Evolutionary conservation across 306 rosid genomes (phyloP).

Genomic region (Lathyrus aphaca): DNA sequence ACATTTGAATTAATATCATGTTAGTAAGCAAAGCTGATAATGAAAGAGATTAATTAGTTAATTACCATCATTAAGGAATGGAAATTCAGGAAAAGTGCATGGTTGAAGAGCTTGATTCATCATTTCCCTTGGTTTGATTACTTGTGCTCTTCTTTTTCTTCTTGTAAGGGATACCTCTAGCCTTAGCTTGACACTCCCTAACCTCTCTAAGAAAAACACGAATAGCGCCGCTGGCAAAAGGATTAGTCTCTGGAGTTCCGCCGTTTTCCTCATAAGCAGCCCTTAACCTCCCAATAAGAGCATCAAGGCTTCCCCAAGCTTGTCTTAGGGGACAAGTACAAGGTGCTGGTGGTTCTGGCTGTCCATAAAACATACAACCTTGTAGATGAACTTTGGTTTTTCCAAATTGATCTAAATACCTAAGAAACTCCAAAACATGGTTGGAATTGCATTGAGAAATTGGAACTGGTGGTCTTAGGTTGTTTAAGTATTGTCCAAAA

Average conservation of each 20-base stretch:
- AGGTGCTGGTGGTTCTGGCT: conserved; percentile 96
- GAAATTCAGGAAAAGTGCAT: conserved; percentile 55
- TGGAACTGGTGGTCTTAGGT: conserved; percentile 85
- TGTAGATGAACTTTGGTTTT: conserved; percentile 93
- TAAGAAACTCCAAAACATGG: conserved; percentile 87
- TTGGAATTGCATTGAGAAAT: conserved; percentile 83
- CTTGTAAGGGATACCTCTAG: conserved; percentile 95
- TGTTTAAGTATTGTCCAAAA: conserved; percentile 91
- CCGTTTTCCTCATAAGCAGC: conserved; percentile 98
- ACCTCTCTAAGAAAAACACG: conserved; percentile 89
- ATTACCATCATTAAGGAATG: conserved; percentile 46
- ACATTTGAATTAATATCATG: conserved; percentile 14
- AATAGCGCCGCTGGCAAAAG: conserved; percentile 84
- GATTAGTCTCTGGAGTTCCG: conserved; percentile 81
- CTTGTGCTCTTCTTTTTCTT: conserved; percentile 81
- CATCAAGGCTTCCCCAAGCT: conserved; percentile 99
- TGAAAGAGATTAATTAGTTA: neutral
- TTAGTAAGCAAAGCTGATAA: neutral
- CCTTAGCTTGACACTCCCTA: conserved; percentile 92
- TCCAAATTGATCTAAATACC: conserved; percentile 93
- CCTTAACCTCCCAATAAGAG: conserved; percentile 92
- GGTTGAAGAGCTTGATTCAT: conserved; percentile 59
- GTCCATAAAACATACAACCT: conserved; percentile 92
- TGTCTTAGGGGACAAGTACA: conserved; percentile 94
- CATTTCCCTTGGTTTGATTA: conserved; percentile 50